These are phyloP conservation scores for Halteria grandinella DNA, from an alignment of 73 alveolate species.

Conservation along the genomic window DNA sequence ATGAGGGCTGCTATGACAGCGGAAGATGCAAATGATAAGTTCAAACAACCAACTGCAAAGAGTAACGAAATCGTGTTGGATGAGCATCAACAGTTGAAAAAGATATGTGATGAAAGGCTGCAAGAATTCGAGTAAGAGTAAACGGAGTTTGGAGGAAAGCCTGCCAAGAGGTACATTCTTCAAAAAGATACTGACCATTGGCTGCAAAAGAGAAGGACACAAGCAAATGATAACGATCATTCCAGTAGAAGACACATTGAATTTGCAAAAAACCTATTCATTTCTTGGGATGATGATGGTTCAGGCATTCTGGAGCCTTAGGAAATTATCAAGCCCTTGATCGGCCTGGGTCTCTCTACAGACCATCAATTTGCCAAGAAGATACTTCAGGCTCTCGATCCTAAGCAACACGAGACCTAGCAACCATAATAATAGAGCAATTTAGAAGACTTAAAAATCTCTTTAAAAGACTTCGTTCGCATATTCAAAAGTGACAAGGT, in stretches of 20 bases:
- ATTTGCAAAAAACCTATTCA: constrained; percentile 66
- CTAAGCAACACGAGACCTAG: neutral
- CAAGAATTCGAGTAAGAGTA: constrained; percentile 26
- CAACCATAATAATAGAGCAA: constrained; percentile 1
- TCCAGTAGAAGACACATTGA: constrained; percentile 57
- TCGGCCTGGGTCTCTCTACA: constrained; percentile 57
- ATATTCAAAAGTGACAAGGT: constrained; percentile 67
- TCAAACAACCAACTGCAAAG: neutral
- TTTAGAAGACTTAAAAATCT: constrained; percentile 59
- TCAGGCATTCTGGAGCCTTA: constrained; percentile 59
- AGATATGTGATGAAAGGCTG: constrained; percentile 33
- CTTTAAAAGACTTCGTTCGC: constrained; percentile 59
- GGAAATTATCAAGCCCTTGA: constrained; percentile 62
- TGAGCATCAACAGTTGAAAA: no score
- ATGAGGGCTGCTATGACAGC: constrained; percentile 22
- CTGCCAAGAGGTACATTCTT: no score
- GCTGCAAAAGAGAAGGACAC: constrained; percentile 23
- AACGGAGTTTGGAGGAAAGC: constrained; percentile 32
- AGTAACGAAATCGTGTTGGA: no score
- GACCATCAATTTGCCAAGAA: constrained; percentile 61
- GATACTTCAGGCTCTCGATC: constrained; percentile 48
- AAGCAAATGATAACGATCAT: neutral
- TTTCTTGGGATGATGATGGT: constrained; percentile 74
- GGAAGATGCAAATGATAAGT: neutral
- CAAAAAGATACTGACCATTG: no score